Evolutionary conservation across 169 alveolate species (phyloP).

Genomic region (Prorocentrum cordatum): DNA sequence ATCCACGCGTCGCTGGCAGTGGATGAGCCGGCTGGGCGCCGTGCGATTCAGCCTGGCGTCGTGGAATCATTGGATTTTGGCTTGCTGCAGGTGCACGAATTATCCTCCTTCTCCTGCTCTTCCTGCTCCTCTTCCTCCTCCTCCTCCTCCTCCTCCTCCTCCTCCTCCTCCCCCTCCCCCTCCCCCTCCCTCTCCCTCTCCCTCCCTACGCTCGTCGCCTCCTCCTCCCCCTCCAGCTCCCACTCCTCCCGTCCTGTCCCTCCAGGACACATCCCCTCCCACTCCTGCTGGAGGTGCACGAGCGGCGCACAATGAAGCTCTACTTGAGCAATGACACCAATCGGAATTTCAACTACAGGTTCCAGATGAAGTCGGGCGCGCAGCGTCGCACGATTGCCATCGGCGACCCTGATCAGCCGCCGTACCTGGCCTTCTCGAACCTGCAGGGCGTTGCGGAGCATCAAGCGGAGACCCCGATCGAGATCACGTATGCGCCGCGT

Average conservation of each 20-base stretch:
- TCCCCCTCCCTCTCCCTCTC: too few species aligned
- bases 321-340: conserved; percentile 62
- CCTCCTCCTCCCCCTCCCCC: too few species aligned
- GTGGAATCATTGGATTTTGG: conserved; percentile 45
- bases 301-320: conserved; percentile 13
- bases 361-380: conserved; percentile 55
- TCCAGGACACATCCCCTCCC: neutral
- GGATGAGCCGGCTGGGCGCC: conserved; percentile 23
- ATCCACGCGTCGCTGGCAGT: conserved; percentile 45
- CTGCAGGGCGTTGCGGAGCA: neutral
- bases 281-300: conserved; percentile 52
- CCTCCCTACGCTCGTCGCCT: too few species aligned
- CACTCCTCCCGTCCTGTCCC: too few species aligned
- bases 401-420: conserved; percentile 39
- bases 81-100: conserved; percentile 1
- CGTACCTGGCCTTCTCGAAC: conserved; percentile 32
- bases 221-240: too few species aligned
- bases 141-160: too few species aligned
- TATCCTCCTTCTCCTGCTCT: too few species aligned
- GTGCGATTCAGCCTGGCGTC: conserved; percentile 15
- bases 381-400: conserved; percentile 35
- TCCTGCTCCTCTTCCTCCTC: too few species aligned
- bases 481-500: conserved; percentile 36
- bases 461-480: conserved; percentile 36
- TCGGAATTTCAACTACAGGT: conserved; percentile 64